Conservation (phyloP, 768 basidiomycete species). For the Lepiota venenata region DNA sequence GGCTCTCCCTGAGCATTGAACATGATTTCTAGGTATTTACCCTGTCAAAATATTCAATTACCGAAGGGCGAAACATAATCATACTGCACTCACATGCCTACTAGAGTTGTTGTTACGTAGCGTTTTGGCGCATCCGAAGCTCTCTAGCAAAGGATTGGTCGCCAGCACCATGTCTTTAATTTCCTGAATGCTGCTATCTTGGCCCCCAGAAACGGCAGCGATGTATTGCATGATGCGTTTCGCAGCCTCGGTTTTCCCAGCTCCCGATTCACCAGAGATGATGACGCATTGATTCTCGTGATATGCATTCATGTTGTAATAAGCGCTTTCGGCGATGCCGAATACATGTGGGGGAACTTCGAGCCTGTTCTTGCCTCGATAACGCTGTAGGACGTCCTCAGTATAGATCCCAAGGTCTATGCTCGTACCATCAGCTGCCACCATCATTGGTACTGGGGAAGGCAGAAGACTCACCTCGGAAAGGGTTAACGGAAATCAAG, state of each 20-base stretch:
- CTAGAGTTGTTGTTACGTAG: constrained; percentile 98
- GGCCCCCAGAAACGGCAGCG: constrained; percentile 89
- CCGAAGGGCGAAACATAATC: background rate
- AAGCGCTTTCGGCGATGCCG: constrained; percentile 92
- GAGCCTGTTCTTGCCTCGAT: constrained; percentile 95
- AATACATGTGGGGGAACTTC: constrained; percentile 99
- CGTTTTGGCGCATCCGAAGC: constrained; percentile 99
- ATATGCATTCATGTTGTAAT: constrained; percentile 99
- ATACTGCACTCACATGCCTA: constrained; percentile 74
- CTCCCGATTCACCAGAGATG: constrained; percentile 98
- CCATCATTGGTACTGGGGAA: background rate
- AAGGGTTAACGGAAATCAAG: constrained; percentile 98
- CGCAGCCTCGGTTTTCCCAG: constrained; percentile 98
- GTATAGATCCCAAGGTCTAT: constrained; percentile 96
- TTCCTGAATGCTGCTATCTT: constrained; percentile 89
- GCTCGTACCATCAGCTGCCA: constrained; percentile 11
- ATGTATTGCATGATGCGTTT: constrained; percentile 99
- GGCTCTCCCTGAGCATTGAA: constrained; percentile 93
- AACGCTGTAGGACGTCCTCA: constrained; percentile 79
- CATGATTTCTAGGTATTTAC: constrained; percentile 99
- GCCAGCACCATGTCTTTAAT: constrained; percentile 99
- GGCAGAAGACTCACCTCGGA: constrained; percentile 57
- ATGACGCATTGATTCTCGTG: constrained; percentile 99
- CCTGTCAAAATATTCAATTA: constrained; percentile 45
- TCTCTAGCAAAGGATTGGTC: constrained; percentile 95